A percentile compares a stretch with the other conserved stretches of the same genome.
phyloP scores from a whole-genome alignment of 1,139 yeast species.

The Nakaseomyces kungkrabaensis region DNA sequence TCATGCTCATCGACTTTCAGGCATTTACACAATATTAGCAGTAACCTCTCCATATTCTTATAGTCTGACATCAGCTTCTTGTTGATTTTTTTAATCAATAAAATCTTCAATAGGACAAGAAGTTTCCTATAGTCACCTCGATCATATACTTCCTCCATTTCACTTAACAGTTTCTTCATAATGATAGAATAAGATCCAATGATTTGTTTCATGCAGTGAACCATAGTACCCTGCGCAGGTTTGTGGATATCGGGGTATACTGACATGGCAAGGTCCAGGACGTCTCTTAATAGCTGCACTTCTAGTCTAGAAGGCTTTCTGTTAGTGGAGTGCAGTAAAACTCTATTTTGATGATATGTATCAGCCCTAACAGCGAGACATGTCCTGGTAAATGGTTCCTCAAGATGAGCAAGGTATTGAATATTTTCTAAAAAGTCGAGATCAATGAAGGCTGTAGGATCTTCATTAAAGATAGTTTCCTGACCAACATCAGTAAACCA shows the following conservation, averaged over 20 bases:
- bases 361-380: conserved; percentile 71
- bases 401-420: conserved; percentile 40
- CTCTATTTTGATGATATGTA: conserved; percentile 66
- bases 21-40: conserved; percentile 46
- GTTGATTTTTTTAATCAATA: conserved; percentile 44
- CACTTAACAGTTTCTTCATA: conserved; percentile 34
- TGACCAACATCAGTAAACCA: conserved; percentile 83
- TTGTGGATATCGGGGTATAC: conserved; percentile 62
- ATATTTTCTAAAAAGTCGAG: conserved; percentile 39
- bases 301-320: conserved; percentile 66
- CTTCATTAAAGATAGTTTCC: conserved; percentile 54
- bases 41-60: conserved; percentile 39
- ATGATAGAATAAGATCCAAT: conserved; percentile 56
- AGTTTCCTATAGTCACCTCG: conserved; percentile 47
- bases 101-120: conserved; percentile 57
- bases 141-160: conserved; percentile 44
- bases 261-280: conserved; percentile 60
- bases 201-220: conserved; percentile 63
- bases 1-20: conserved; percentile 49
- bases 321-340: conserved; percentile 65
- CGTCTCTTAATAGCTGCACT: conserved; percentile 51
- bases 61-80: conserved; percentile 50
- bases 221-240: conserved; percentile 62
- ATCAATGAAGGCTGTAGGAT: conserved; percentile 38
- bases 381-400: conserved; percentile 64